These are phyloP conservation scores for Crithidia thermophila DNA, from an alignment of 208 protist species.

Conservation along the genomic window DNA sequence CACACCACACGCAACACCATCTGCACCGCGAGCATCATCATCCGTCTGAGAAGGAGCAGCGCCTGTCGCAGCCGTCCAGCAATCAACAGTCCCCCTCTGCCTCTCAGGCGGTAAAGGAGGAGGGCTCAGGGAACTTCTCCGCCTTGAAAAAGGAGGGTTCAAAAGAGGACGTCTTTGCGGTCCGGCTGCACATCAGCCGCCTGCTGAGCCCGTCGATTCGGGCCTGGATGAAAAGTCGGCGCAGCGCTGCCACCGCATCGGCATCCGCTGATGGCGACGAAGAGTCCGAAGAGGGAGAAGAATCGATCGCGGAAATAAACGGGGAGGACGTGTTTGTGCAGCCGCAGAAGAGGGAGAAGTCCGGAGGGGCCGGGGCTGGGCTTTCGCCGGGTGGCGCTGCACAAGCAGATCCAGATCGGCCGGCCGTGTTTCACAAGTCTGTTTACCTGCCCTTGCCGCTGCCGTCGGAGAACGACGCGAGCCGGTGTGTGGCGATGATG, in stretches of 20 bases:
- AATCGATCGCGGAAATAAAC: background rate
- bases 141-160: background rate
- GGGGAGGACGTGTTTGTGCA: too few relatives aligned
- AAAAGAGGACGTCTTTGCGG: background rate
- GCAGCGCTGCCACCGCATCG: too few relatives aligned
- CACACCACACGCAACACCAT: background rate
- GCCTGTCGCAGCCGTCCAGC: too few relatives aligned
- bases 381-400: background rate
- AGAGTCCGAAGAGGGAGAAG: background rate
- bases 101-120: too few relatives aligned
- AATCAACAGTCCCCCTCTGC: background rate
- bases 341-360: background rate
- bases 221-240: background rate
- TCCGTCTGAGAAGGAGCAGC: too few relatives aligned
- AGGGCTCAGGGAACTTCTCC: too few relatives aligned
- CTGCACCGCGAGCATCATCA: too few relatives aligned
- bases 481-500: constrained; percentile 9
- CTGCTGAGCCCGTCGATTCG: constrained; percentile 17
- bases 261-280: background rate
- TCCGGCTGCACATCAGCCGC: constrained; percentile 15
- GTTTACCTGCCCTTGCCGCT: constrained; percentile 10
- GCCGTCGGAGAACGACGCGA: background rate
- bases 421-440: constrained; percentile 7
- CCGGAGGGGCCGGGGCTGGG: background rate
- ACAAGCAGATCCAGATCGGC: background rate